Evolutionary conservation across 257 asterid species (phyloP), one percentile per base, ranked within the genome.

Genomic region (Nicotiana otophora): DNA sequence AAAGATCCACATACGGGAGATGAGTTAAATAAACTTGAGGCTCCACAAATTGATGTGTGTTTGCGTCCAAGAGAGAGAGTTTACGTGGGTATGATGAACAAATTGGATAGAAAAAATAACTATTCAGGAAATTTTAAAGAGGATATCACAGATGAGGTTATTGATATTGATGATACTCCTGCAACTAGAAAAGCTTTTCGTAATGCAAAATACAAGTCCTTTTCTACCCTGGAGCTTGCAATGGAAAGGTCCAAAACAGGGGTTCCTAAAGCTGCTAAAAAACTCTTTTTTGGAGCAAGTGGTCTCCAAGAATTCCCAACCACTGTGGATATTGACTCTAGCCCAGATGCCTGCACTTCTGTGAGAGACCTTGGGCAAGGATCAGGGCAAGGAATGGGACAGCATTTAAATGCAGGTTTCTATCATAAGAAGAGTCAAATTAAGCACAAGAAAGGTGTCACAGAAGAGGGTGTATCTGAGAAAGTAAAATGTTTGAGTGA

Each of bases 101-200:
- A 82, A 75, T 63, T 88, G 77, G 57, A 85, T 65, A 58, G 83
- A 84, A 85, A 80, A 82, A 84, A 54, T 30, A 86, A 88, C 84
- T 86, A 67, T 63, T 80, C 90, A 82, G 90, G 88, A 78, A 82
- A 83, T 82, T 83, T 72, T 69, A 86, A 82, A 82, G 91, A 87
- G 72, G 85, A 90, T 86, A 79, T 87, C 66, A 81, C 87, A 61
- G 98, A 97, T 86, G 98, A 94, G 88, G 93, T 92, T 80, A 91
- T 96, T 87, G 88, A 93, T 72, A 84, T 87, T 63, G 92, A 89
- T 46, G 88, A 85, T 74, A 70, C 88, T 62, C 84, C 84, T 83
- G 85, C 89, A 83, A 87, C 84, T 78, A 79, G 79, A 67, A 88
- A 88, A 87, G 84, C 86, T 74, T 81, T 84, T 77, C 80, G 84